phyloP scores from a whole-genome alignment of 495 filamentous ascomycete species.

The Oidiodendron maius region DNA sequence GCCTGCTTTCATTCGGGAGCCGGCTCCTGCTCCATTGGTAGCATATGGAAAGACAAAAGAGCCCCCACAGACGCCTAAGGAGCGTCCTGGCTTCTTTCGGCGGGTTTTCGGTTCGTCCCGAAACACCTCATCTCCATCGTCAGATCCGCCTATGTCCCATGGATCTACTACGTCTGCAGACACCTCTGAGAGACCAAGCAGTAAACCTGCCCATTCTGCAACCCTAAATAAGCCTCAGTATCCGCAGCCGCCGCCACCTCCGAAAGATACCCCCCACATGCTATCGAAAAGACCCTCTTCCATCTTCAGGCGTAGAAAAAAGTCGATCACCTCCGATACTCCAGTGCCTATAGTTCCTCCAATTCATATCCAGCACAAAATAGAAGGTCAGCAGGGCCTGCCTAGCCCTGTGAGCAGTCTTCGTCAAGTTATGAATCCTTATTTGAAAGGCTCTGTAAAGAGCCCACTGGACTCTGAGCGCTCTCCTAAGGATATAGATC shows the following conservation, averaged over 20 bases:
- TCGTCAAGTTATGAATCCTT: slow-evolving; percentile 86
- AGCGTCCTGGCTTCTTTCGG: slow-evolving; percentile 84
- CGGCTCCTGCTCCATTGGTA: slow-evolving; percentile 44
- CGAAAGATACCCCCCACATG: slow-evolving; percentile 32
- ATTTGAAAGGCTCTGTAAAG: slow-evolving; percentile 37
- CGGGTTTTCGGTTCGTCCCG: slow-evolving; percentile 65
- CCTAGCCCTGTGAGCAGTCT: slow-evolving; percentile 82
- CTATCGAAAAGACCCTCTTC: slow-evolving; percentile 85
- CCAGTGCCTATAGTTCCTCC: slow-evolving; percentile 31
- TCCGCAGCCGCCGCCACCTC: slow-evolving; percentile 35
- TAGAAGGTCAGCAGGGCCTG: background rate
- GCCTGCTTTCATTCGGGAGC: slow-evolving; percentile 21
- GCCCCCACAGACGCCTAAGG: slow-evolving; percentile 31
- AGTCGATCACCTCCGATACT: slow-evolving; percentile 55
- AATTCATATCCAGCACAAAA: slow-evolving; percentile 26
- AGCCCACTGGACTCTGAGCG: slow-evolving; percentile 22
- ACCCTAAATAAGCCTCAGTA: slow-evolving; percentile 35
- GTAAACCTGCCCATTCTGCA: slow-evolving; percentile 25
- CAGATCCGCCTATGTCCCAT: slow-evolving; percentile 30
- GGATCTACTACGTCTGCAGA: slow-evolving; percentile 20
- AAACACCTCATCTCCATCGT: slow-evolving; percentile 32
- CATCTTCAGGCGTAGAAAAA: slow-evolving; percentile 92
- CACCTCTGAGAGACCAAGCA: slow-evolving; percentile 22
- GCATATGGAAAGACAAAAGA: slow-evolving; percentile 56
- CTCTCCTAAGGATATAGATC: background rate